A percentile compares a stretch with the other conserved stretches of the same genome.
phyloP scores from a whole-genome alignment of 495 filamentous ascomycete genomes.

The Neurospora discreta region DNA sequence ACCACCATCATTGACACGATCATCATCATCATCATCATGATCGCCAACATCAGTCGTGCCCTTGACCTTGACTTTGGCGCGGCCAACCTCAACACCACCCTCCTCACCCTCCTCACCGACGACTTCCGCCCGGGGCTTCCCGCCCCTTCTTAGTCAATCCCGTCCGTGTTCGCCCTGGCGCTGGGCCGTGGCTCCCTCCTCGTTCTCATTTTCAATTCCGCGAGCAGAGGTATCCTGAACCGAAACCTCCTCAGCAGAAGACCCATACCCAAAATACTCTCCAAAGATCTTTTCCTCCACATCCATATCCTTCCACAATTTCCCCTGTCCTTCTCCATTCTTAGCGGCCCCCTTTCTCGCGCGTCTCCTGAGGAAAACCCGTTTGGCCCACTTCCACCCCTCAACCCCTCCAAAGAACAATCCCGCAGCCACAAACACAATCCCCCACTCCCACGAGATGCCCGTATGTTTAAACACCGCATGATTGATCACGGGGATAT shows the following conservation, averaged over 20 bases:
- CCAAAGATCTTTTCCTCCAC: conserved; percentile 29
- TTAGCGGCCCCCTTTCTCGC: conserved; percentile 9
- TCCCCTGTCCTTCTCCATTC: neutral
- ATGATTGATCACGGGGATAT: conserved; percentile 59
- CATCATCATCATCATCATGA: neutral
- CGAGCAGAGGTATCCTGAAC: neutral
- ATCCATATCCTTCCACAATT: conserved; percentile 28
- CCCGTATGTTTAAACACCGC: conserved; percentile 62
- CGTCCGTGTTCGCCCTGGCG: conserved; percentile 20
- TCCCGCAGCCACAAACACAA: conserved; percentile 45
- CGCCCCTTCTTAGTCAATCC: conserved; percentile 33
- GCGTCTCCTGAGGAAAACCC: conserved; percentile 19
- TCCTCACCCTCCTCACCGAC: no score
- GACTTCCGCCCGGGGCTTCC: conserved; percentile 22
- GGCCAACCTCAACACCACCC: neutral
- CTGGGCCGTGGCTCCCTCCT: conserved; percentile 18
- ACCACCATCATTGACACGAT: neutral
- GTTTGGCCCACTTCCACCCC: conserved; percentile 40
- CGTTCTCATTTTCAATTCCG: conserved; percentile 2
- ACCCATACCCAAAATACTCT: conserved; percentile 14
- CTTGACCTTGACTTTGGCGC: neutral
- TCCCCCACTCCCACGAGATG: conserved; percentile 65
- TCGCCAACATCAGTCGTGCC: neutral
- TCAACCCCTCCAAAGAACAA: conserved; percentile 59
- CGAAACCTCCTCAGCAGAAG: neutral